phyloP scores from a whole-genome alignment of 2,329 filamentous ascomycete species.

The Cladosporium velox region DNA sequence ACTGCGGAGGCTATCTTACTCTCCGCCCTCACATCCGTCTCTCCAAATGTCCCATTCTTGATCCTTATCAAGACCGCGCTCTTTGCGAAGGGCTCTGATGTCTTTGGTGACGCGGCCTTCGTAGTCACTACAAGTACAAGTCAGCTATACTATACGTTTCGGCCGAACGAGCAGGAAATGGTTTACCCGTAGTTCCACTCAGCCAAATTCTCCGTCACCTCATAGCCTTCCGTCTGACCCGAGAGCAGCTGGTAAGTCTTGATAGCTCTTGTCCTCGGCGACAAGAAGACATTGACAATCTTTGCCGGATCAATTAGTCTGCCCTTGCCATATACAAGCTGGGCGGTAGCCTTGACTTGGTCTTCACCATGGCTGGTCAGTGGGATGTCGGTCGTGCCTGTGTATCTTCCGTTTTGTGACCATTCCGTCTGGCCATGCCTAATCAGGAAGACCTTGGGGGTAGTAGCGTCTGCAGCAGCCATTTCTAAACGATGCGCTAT shows the following conservation, averaged over 20 bases:
- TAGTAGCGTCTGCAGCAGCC: constrained; percentile 44
- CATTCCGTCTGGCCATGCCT: constrained; percentile 96
- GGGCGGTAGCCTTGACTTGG: constrained; percentile 50
- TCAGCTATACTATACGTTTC: background rate
- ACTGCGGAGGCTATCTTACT: constrained; percentile 54
- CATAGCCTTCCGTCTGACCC: constrained; percentile 35
- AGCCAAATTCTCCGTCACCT: constrained; percentile 68
- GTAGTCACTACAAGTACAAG: constrained; percentile 50
- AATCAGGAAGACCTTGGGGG: constrained; percentile 76
- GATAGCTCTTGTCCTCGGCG: constrained; percentile 52
- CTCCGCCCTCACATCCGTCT: constrained; percentile 83
- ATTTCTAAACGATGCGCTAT: constrained; percentile 25
- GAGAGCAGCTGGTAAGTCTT: constrained; percentile 53
- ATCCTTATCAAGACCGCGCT: constrained; percentile 58
- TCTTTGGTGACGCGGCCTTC: constrained; percentile 75
- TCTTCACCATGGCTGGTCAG: constrained; percentile 79
- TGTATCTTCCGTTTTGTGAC: constrained; percentile 80
- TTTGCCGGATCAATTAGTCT: constrained; percentile 55
- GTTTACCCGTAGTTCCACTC: constrained; percentile 76
- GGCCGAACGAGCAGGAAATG: background rate
- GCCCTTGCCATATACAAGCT: constrained; percentile 51
- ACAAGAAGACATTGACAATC: constrained; percentile 52
- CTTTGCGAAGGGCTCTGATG: constrained; percentile 63
- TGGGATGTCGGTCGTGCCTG: constrained; percentile 81
- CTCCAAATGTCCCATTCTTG: constrained; percentile 80